Evolutionary conservation across 169 alveolate species (phyloP), one percentile per base, ranked within the genome.

Genomic region (Blepharisma undulans): DNA sequence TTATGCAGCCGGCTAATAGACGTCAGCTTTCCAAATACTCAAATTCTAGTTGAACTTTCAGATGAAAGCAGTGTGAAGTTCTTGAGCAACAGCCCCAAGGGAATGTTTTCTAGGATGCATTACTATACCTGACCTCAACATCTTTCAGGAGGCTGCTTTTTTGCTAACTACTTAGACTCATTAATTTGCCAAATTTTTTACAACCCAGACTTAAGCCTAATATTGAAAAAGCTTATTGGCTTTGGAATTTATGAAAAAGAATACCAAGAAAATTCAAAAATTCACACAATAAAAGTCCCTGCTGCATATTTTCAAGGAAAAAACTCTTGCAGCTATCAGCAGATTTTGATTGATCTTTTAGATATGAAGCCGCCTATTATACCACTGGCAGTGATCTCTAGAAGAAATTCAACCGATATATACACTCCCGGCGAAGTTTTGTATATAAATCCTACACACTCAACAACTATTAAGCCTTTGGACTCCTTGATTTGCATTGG

Each of bases 61-160:
- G 91, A 86, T 72, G 72, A 86, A 27, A 21, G 60, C 0, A 66
- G n/a, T 72, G 71, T 86, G 12, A 61, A 66, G 61, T 86, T 86
- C 66, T 21, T 86, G n/a, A n/a, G n/a, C n/a, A n/a, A n/a, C n/a
- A n/a, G n/a, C n/a, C n/a, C n/a, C n/a, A n/a, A n/a, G n/a, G n/a
- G n/a, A n/a, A n/a, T n/a, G n/a, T n/a, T n/a, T n/a, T n/a, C n/a
- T n/a, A n/a, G n/a, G n/a, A n/a, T n/a, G n/a, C n/a, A n/a, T n/a
- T n/a, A n/a, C n/a, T n/a, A n/a, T n/a, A n/a, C n/a, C n/a, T n/a
- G 91, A 66, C 91, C 91, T 66, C 61, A 86, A 12, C 30, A 21
- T 29, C 8, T 86, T 10, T 86, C 91, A 25, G 91, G 91, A 22
- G 29, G 71, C 60, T 25, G 25, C 29, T 86, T 66, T 33, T 86